These are phyloP conservation scores for Sordariomycetes sp. DNA, from an alignment of 2,329 filamentous ascomycete species.

Conservation along the genomic window DNA sequence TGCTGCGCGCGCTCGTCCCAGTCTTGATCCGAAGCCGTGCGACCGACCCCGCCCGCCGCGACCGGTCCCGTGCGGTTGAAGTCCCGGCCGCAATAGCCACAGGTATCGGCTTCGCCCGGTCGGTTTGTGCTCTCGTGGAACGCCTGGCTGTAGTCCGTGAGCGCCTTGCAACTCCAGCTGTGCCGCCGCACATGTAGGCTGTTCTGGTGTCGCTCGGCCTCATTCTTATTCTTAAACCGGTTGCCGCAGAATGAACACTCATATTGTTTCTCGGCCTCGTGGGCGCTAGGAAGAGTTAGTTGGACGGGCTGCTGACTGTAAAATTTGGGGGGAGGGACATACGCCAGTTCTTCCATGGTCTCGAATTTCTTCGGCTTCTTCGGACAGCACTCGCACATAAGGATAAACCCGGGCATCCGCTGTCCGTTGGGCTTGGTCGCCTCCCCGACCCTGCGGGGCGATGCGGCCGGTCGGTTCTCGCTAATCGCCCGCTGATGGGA, in stretches of 20 bases:
- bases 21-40: constrained; percentile 62
- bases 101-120: constrained; percentile 63
- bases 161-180: constrained; percentile 92
- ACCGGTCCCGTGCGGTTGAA: constrained; percentile 42
- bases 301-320: background rate
- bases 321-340: constrained; percentile 26
- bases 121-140: constrained; percentile 72
- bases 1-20: constrained; percentile 84
- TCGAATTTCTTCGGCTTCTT: constrained; percentile 97
- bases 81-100: constrained; percentile 92
- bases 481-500: constrained; percentile 36
- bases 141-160: constrained; percentile 66
- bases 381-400: constrained; percentile 86
- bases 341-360: constrained; percentile 73
- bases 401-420: constrained; percentile 39
- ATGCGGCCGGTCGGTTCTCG: constrained; percentile 27
- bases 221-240: constrained; percentile 98
- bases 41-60: constrained; percentile 20
- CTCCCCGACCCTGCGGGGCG: constrained; percentile 40
- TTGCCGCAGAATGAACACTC: constrained; percentile 88
- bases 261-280: constrained; percentile 94
- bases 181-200: constrained; percentile 85
- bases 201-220: constrained; percentile 92
- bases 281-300: constrained; percentile 44
- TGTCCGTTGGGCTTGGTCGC: constrained; percentile 32